A percentile compares a stretch with the other conserved stretches of the same genome.
phyloP scores from a whole-genome alignment of 495 filamentous ascomycete species.

The Talaromyces wortmannii region DNA sequence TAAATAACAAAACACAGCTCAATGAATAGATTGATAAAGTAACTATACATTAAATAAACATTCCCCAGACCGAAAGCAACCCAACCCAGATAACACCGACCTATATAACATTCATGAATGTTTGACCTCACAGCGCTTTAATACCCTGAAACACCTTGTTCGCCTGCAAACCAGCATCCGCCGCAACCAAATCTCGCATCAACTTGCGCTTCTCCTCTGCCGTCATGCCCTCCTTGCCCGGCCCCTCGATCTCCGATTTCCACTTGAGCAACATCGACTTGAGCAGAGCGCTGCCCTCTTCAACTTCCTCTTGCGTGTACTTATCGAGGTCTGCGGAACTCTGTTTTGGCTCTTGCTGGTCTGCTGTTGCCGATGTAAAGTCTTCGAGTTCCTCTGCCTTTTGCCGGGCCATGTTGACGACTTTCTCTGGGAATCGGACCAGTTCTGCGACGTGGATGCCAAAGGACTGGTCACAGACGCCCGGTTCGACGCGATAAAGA shows the following conservation, averaged over 20 bases:
- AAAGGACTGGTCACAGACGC: constrained; percentile 94
- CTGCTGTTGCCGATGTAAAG: constrained; percentile 56
- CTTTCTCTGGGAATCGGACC: constrained; percentile 95
- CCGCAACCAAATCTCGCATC: constrained; percentile 72
- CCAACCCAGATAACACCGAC: not conserved
- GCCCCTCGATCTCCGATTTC: constrained; percentile 73
- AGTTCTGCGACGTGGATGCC: constrained; percentile 98
- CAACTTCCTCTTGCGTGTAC: constrained; percentile 78
- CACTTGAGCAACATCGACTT: constrained; percentile 82
- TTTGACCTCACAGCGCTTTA: constrained; percentile 55
- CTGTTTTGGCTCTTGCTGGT: constrained; percentile 51
- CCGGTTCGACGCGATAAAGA: constrained; percentile 91
- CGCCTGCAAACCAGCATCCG: constrained; percentile 60
- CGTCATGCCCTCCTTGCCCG: constrained; percentile 46
- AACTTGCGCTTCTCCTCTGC: constrained; percentile 70
- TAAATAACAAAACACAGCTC: too few relatives aligned
- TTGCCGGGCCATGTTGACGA: constrained; percentile 96
- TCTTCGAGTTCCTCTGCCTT: constrained; percentile 98
- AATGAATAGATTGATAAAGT: too few relatives aligned
- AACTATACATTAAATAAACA: too few relatives aligned
- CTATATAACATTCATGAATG: not conserved
- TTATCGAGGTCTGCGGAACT: constrained; percentile 31
- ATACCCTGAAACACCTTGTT: constrained; percentile 92
- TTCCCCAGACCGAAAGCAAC: not conserved
- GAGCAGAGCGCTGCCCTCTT: constrained; percentile 79